A percentile compares a stretch with the other conserved stretches of the same genome.
phyloP scores from a whole-genome alignment of 305 asterid genomes.

The Rubia tinctorum region DNA sequence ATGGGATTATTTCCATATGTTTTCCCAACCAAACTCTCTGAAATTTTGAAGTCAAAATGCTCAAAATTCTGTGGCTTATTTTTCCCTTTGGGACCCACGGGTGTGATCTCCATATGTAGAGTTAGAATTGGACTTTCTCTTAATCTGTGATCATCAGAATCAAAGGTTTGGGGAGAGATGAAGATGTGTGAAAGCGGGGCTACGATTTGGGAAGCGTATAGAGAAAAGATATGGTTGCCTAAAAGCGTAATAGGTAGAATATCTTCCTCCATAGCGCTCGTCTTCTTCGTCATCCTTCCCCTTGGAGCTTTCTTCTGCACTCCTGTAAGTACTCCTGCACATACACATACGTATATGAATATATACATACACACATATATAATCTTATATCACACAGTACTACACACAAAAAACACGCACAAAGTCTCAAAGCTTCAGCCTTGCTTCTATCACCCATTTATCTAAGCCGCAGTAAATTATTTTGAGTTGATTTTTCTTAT shows the following conservation, averaged over 20 bases:
- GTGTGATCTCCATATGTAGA: not conserved
- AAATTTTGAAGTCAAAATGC: not conserved
- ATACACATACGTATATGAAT: too few relatives aligned
- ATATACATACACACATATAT: too few relatives aligned
- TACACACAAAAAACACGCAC: too few relatives aligned
- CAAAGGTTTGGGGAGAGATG: not conserved
- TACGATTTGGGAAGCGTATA: not conserved
- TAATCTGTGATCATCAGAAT: not conserved
- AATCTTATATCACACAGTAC: too few relatives aligned
- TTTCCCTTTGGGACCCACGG: not conserved
- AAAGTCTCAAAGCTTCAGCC: too few relatives aligned
- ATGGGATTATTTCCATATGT: not conserved
- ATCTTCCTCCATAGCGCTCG: not conserved
- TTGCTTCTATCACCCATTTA: too few relatives aligned
- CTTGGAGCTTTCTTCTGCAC: conserved; percentile 2
- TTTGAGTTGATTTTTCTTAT: too few relatives aligned
- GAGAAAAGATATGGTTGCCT: not conserved
- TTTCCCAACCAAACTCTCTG: not conserved
- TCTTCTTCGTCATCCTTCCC: conserved; percentile 2
- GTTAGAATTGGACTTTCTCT: not conserved
- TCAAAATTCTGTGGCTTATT: not conserved
- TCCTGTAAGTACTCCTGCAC: not conserved
- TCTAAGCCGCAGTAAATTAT: too few relatives aligned
- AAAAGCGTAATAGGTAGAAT: not conserved
- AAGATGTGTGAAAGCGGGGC: not conserved